Percentiles rank a stretch among this genome's conserved stretches.
These are phyloP conservation scores for Huntiella abstrusa DNA, from an alignment of 2,329 filamentous ascomycete genomes.

Conservation along the genomic window DNA sequence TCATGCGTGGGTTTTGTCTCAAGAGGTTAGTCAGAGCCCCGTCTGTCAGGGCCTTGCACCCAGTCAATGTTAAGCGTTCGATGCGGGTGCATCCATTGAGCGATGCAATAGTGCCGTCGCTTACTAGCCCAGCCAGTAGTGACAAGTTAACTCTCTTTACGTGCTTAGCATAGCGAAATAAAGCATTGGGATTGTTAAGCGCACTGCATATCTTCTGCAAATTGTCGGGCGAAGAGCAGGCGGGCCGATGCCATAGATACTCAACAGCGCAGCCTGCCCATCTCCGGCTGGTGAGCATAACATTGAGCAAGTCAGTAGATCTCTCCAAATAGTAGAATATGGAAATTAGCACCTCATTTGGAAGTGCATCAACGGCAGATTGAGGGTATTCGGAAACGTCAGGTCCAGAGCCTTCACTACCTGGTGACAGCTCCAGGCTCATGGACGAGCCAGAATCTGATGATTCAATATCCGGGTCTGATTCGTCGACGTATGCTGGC, in stretches of 20 bases:
- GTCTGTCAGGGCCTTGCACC: slow-evolving; percentile 72
- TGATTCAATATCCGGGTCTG: slow-evolving; percentile 72
- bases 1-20: slow-evolving; percentile 56
- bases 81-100: slow-evolving; percentile 74
- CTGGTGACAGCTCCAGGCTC: slow-evolving; percentile 33
- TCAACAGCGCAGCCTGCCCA: slow-evolving; percentile 91
- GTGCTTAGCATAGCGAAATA: slow-evolving; percentile 76
- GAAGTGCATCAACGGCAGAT: slow-evolving; percentile 64
- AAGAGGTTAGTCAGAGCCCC: slow-evolving; percentile 64
- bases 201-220: slow-evolving; percentile 66
- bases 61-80: slow-evolving; percentile 81
- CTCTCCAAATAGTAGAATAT: slow-evolving; percentile 72
- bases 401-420: too few species aligned
- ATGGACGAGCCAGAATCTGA: slow-evolving; percentile 92
- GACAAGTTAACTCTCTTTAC: slow-evolving; percentile 86
- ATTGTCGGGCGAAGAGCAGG: slow-evolving; percentile 72
- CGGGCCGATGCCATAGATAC: slow-evolving; percentile 82
- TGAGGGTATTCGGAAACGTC: too few species aligned
- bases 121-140: slow-evolving; percentile 53
- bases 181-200: slow-evolving; percentile 51
- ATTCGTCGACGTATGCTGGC: slow-evolving; percentile 50
- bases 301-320: slow-evolving; percentile 60
- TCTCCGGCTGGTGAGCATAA: slow-evolving; percentile 83
- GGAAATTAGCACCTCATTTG: slow-evolving; percentile 84
- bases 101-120: slow-evolving; percentile 72